Base-by-base conservation (phyloP, 345 rosid species). In the Geranium rotundifolium region DNA sequence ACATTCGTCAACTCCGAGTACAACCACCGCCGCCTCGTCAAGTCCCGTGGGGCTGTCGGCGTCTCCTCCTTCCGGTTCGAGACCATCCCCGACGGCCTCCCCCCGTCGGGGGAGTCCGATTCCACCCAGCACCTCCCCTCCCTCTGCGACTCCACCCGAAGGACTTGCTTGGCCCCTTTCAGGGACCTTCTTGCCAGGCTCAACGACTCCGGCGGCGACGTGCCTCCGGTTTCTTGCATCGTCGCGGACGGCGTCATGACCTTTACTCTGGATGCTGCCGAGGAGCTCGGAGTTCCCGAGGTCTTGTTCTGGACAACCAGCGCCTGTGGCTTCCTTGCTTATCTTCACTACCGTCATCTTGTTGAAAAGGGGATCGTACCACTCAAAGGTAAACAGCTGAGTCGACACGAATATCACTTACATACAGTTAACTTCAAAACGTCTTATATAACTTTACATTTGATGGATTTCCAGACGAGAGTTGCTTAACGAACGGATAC, bases 1-100 rank as follows among this genome's bases (percentile, higher is more conserved):
- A 71, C 79, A 19, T 75, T 63, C 17, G 72, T 71, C n/a, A 52
- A 71, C 72, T 29, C 77, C 4, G 64, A 71, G 29, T 75, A 54
- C 57, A 75, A 75, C 34, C 61, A 52, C 18, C 29, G 49, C 17
- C 68, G 78, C 27, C 29, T 70, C 12, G 57, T 64, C 46, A 57
- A 61, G 20, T 58, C 67, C 9, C 12, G 59, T 15, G 62, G 65
- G 10, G 20, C 62, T 0, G 57, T 57, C 14, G 78, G 61, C 58
- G 16, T 18, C 16, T 65, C 67, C 0, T 62, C 59, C 10, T 76
- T 69, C 34, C 62, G 56, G 19, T 72, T 65, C 31, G 34, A 54
- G 17, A 12, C 66, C 17, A 75, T 72, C 41, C 63, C 71, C 0
- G 76, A 71, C 17, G 75, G 73, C 9, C 65, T 71, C 2, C 72